Evolutionary conservation across 164 flowering plant species (phyloP), one percentile per base, ranked within the genome.

Genomic region (Macadamia integrifolia): DNA sequence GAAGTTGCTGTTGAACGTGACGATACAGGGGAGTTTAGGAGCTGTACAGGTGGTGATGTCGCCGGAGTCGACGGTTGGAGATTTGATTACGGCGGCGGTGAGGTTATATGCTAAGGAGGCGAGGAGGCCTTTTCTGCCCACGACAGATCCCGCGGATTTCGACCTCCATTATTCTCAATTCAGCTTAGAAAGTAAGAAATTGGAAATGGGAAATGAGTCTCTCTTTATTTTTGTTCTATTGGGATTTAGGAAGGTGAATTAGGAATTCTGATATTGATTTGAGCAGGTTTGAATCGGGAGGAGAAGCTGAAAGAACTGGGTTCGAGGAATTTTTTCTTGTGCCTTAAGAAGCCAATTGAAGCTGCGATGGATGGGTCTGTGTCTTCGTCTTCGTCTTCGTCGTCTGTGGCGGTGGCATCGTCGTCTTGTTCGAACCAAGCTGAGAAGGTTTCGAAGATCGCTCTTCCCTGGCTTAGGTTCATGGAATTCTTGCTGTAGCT

Each of bases 151-250:
- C 1, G 58, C 78, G 5, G 73, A 67, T 0, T 90, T 86, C 74
- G 88, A 80, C 65, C 95, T 94, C 69, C 98, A 94, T 75, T 91
- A 94, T 53, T 91, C 98, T 7, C 93, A 89, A 72, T 94, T 94
- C 71, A 88, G 92, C 78, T 74, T 93, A 72, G 97, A 93, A 78
- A 84, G 98, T 94, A 84, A 86, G 88, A 28, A 23, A 8, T 44
- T n/a, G 57, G 14, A 53, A 9, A 10, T 10, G 5, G 3, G 15
- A 49, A 23, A 23, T 23, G 23, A 23, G 23, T 49, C 53, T 49
- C 11, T 49, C 53, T 49, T 5, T 49, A 17, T 53, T 53, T 5
- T 2, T 12, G 2, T 17, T 53, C 50, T 9, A 8, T 9, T 11
- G 50, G 13, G 50, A 9, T 46, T 6, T 43, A 9, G 48, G 9